phyloP scores from a whole-genome alignment of 2,329 filamentous ascomycete genomes.

The Fonsecaea nubica region DNA sequence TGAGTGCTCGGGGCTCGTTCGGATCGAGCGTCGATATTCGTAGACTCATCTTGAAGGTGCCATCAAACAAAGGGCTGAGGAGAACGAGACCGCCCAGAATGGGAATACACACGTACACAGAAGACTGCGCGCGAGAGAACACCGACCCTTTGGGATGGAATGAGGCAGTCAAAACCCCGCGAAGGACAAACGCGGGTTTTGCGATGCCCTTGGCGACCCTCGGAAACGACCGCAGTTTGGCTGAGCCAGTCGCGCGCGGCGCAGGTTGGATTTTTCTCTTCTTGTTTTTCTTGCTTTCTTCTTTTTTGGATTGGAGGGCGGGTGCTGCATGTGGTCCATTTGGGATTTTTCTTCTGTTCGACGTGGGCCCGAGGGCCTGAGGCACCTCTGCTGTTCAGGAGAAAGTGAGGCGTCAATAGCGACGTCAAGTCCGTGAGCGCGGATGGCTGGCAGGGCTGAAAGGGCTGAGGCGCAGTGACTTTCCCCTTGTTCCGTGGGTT shows the following conservation, averaged over 20 bases:
- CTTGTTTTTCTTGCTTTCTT: neutral
- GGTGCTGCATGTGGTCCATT: slow-evolving; percentile 1
- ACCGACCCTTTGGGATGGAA: neutral
- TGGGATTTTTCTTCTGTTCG: neutral
- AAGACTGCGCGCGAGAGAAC: neutral
- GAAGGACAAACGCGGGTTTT: slow-evolving; percentile 1
- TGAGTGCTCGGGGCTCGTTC: slow-evolving; percentile 26
- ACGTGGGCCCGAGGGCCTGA: neutral
- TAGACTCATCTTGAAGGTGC: slow-evolving; percentile 24
- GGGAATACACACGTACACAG: neutral
- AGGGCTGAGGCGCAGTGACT: neutral
- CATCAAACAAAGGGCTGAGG: neutral
- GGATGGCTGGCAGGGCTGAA: no score
- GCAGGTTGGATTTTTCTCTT: neutral
- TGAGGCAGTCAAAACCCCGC: neutral
- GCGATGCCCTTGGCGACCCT: neutral
- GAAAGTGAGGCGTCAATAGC: neutral
- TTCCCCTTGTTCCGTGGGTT: slow-evolving; percentile 21
- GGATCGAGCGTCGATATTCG: slow-evolving; percentile 28
- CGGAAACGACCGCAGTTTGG: neutral
- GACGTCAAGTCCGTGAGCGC: no score
- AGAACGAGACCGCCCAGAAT: neutral
- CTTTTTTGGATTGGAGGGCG: neutral
- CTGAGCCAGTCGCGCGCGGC: neutral
- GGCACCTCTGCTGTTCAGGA: neutral